Base-by-base conservation (phyloP, 176 grass and related monocot species). In the Calamus simplicifolius region DNA sequence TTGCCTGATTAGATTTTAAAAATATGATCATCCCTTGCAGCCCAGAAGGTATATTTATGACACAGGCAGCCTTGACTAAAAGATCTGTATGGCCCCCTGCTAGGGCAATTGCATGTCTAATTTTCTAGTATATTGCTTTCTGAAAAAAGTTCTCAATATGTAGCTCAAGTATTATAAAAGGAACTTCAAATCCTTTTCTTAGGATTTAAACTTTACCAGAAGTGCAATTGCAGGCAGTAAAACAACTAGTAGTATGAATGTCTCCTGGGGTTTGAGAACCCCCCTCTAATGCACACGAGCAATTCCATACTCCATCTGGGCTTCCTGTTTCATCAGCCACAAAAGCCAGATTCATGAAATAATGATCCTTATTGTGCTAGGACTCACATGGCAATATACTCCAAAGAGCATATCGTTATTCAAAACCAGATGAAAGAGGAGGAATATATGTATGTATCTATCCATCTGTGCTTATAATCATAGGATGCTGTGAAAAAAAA, bases 181-280 rank as follows among this genome's bases (percentile, higher is more conserved):
- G 35, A 43, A 43, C 31, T 43, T 2, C 10, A 43, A 7, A 43
- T 13, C 10, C 35, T 43, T 43, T 71, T 68, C 28, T 4, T 28
- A 25, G 25, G 13, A 51, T 19, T 17, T 56, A 56, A 57, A 49
- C 58, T 50, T 64, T 79, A 98, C 93, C 87, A 0, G 75, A 83
- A 59, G 84, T 98, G 81, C 93, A 98, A 74, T 98, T 92, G 63
- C 93, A 98, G 59, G 87, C 75, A 79, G 75, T 78, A 62, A 98
- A 98, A 73, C 84, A 91, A 30, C 71, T 76, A 23, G 21, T 18
- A 31, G 72, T 59, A 4, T 63, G 69, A 18, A 83, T 30, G 5
- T 49, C 63, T 28, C 71, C 75, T 75, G 76, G 66, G 58, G 51
- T 38, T 21, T 13, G 52, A 73, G 63, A 68, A 31, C 10, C 18